Base-by-base conservation (phyloP, 192 early-diverging fungal genomes). In the Lunasporangiospora selenospora region DNA sequence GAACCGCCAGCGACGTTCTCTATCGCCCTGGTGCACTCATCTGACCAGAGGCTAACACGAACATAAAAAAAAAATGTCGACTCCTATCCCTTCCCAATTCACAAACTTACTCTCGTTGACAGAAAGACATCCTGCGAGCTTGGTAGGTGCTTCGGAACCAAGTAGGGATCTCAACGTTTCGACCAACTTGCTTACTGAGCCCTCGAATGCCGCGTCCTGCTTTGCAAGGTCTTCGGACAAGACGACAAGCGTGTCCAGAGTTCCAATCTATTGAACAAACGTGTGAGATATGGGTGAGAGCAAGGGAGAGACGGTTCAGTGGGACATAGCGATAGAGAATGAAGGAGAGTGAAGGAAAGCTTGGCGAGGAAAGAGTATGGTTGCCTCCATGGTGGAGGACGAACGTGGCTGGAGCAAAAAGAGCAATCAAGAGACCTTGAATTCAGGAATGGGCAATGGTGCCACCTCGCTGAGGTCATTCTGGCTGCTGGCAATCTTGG, bases 181-280 rank as follows among this genome's bases (percentile, higher is more conserved):
- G 7, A 91, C 81, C 43, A 97, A 81, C 78, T 98, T 99, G 46
- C 81, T 81, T 24, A 79, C 78, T 6, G 92, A 82, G 23, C 69
- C 75, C 65, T 98, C 96, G 53, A 90, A 88, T 0, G 81, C 77
- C 7, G 83, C 56, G 75, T 99, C 98, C 45, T 81, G 81, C 63
- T 98, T 99, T 24, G 79, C 79, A 34, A 99, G 82, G 64, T 99
- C 97, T 75, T 99, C 98, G 12, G 96, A 98, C 24, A 98, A 84
- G 21, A 95, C 65, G 18, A 98, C 93, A 15, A 99, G 86, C 1
- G 88, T 85, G 76, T 99, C 97, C 39, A 99, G 83, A 23, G 96
- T 99, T 39, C 97, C 97, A 69, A 97, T 93, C 94, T 95, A 52
- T 43, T 6, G 23, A 44, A 27, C 10, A 12, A 21, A 30, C 4